Conservation (phyloP, 2,329 filamentous ascomycete species). For the Alternaria dauci region DNA sequence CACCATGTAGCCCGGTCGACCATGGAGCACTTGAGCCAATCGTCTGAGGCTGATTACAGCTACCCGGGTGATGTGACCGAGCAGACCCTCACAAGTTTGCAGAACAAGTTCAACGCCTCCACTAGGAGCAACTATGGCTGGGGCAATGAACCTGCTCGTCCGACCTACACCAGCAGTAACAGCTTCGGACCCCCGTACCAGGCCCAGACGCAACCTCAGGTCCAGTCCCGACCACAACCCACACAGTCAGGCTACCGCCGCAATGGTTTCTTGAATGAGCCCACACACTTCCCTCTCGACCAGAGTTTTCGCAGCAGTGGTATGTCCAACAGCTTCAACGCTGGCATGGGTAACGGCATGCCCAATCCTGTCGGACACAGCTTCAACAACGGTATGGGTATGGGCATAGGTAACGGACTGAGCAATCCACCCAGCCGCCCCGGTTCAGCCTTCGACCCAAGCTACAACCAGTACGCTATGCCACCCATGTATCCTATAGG, state of each 20-base stretch:
- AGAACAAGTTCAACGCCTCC: constrained; percentile 61
- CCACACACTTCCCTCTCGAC: constrained; percentile 49
- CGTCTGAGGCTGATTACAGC: constrained; percentile 60
- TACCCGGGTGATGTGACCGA: constrained; percentile 58
- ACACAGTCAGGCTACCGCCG: constrained; percentile 39
- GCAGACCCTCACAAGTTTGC: constrained; percentile 60
- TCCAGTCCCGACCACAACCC: constrained; percentile 26
- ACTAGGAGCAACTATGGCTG: constrained; percentile 52
- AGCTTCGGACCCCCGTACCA: constrained; percentile 37
- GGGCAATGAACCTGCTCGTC: constrained; percentile 35
- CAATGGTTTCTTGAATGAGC: constrained; percentile 49
- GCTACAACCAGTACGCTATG: constrained; percentile 45
- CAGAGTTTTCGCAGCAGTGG: constrained; percentile 40
- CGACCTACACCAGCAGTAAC: constrained; percentile 34
- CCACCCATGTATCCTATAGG: constrained; percentile 39
- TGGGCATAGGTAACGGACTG: constrained; percentile 23
- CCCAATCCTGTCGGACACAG: constrained; percentile 14
- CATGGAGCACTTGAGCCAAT: constrained; percentile 64
- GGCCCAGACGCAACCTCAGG: constrained; percentile 13
- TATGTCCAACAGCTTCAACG: constrained; percentile 23
- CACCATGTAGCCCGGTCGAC: constrained; percentile 68
- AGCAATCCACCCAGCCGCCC: constrained; percentile 50
- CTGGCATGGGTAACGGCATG: constrained; percentile 25
- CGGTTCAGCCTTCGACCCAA: constrained; percentile 47
- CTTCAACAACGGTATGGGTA: constrained; percentile 14